Evolutionary conservation across 2,329 filamentous ascomycete genomes (phyloP).

Genomic region (Aspergillus sp.): DNA sequence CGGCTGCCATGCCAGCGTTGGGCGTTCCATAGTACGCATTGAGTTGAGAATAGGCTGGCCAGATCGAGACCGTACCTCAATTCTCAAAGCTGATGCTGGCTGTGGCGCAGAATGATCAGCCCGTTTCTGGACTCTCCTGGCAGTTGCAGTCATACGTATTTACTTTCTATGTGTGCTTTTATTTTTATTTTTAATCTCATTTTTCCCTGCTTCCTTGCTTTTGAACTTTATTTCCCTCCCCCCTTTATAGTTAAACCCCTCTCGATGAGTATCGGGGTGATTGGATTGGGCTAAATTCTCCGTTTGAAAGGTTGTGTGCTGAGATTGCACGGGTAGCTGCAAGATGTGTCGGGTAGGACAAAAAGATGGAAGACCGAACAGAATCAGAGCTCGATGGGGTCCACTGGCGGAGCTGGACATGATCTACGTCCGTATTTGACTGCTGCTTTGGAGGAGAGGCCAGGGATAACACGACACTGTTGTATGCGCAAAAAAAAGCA

Average conservation of each 20-base stretch:
- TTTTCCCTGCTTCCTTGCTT: not conserved
- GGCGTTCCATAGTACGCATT: not conserved
- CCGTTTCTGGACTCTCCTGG: not conserved
- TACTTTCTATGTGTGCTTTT: not conserved
- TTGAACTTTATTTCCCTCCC: not conserved
- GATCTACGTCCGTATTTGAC: not conserved
- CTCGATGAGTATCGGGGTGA: slow-evolving; percentile 3
- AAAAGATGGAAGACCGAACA: not conserved
- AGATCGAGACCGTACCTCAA: slow-evolving; percentile 2
- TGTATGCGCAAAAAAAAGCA: not conserved
- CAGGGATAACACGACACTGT: slow-evolving; percentile 2
- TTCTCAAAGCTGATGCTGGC: not conserved
- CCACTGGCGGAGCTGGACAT: not conserved
- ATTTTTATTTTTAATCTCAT: not conserved
- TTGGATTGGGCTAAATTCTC: slow-evolving; percentile 17
- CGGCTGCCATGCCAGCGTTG: not conserved
- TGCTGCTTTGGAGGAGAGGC: not conserved
- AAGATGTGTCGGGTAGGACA: slow-evolving; percentile 1
- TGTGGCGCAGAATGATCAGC: slow-evolving; percentile 1
- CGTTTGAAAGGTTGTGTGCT: not conserved
- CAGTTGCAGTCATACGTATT: not conserved
- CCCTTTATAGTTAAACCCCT: not conserved
- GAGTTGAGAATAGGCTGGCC: not conserved
- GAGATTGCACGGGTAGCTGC: not conserved
- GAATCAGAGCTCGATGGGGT: not conserved